These are phyloP conservation scores for Abrus pulchellus DNA, from an alignment of 306 rosid genomes.

Conservation along the genomic window DNA sequence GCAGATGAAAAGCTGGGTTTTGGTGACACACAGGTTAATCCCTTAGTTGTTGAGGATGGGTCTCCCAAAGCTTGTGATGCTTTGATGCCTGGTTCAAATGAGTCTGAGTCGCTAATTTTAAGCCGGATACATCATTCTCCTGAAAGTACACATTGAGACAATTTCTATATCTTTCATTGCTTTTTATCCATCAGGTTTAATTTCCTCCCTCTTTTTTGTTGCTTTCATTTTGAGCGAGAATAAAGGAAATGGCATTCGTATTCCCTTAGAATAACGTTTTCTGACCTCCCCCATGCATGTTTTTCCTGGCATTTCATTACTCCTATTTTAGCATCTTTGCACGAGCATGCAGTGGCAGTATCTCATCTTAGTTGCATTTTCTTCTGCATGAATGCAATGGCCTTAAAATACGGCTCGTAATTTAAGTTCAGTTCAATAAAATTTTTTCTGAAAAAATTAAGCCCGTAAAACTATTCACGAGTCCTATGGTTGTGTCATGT, in stretches of 20 bases:
- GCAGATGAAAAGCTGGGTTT: slow-evolving; percentile 61
- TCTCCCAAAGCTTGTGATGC: slow-evolving; percentile 88
- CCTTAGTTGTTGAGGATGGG: slow-evolving; percentile 70
- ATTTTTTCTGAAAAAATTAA: not conserved
- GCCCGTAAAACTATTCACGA: not conserved
- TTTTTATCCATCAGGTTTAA: slow-evolving; percentile 58
- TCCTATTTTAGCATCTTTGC: slow-evolving; percentile 39
- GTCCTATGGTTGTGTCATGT: not conserved
- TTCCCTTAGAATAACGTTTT: slow-evolving; percentile 43
- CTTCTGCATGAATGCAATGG: slow-evolving; percentile 23
- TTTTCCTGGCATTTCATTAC: slow-evolving; percentile 36
- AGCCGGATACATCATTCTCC: slow-evolving; percentile 99
- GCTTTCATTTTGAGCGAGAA: slow-evolving; percentile 59
- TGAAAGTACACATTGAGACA: slow-evolving; percentile 99
- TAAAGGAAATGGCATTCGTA: slow-evolving; percentile 58
- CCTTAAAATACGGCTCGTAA: slow-evolving; percentile 3
- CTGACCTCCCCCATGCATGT: slow-evolving; percentile 39
- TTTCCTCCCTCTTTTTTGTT: slow-evolving; percentile 53
- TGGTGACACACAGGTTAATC: slow-evolving; percentile 67
- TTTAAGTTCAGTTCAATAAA: slow-evolving; percentile 30
- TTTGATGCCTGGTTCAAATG: slow-evolving; percentile 90
- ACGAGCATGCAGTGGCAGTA: slow-evolving; percentile 39
- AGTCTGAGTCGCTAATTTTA: slow-evolving; percentile 97
- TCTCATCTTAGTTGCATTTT: not conserved
- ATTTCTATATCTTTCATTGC: slow-evolving; percentile 77